Conservation (phyloP, 2,329 filamentous ascomycete genomes). For the Lasiodiplodia theobromae region DNA sequence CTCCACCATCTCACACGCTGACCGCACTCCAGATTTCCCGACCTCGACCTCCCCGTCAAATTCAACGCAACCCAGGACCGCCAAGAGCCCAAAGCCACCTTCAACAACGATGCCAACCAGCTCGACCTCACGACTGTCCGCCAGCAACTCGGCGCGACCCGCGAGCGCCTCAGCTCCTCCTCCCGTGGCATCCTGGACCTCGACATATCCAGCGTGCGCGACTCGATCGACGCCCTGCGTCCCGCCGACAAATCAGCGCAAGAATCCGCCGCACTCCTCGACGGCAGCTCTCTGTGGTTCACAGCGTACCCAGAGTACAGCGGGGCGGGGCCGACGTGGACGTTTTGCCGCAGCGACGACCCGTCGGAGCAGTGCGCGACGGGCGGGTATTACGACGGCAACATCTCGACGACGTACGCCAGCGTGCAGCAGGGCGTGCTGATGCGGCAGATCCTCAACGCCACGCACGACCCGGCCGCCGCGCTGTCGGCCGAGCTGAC, state of each 20-base stretch:
- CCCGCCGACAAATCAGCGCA: neutral
- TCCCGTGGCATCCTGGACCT: neutral
- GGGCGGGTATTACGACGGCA: neutral
- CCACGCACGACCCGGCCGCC: neutral
- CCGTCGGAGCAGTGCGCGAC: neutral
- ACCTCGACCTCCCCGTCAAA: neutral
- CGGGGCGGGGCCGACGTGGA: conserved; percentile 1
- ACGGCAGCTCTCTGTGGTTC: conserved; percentile 1
- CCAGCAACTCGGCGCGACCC: conserved; percentile 12
- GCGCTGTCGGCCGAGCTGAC: conserved; percentile 1
- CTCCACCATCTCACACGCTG: neutral
- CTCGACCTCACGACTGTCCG: neutral
- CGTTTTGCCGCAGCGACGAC: neutral
- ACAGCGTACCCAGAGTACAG: conserved; percentile 1
- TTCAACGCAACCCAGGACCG: neutral
- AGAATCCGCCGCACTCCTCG: neutral
- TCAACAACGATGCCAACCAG: neutral
- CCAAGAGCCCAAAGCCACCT: neutral
- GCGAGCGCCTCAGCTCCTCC: no score
- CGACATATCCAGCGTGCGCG: neutral
- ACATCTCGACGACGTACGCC: neutral
- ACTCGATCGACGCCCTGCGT: neutral
- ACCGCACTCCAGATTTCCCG: neutral
- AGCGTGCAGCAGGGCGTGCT: neutral
- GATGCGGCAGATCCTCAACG: neutral